Evolutionary conservation across 2,329 filamentous ascomycete species (phyloP).

Genomic region (Parascedosporium putredinis): DNA sequence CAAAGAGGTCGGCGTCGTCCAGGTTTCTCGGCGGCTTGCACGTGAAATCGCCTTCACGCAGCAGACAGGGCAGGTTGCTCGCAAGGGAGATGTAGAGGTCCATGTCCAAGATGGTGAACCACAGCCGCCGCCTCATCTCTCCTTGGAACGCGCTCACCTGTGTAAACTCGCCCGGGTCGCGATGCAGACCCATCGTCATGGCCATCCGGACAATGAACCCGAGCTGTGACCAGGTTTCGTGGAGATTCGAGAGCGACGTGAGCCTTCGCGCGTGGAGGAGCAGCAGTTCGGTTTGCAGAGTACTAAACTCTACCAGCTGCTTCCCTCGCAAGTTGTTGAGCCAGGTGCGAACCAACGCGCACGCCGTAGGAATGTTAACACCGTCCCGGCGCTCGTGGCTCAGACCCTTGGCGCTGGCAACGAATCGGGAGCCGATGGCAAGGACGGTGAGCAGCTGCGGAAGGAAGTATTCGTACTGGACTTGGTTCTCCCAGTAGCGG

Average conservation of each 20-base stretch:
- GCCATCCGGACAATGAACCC: constrained; percentile 45
- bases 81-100: constrained; percentile 44
- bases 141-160: constrained; percentile 39
- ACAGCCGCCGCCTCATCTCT: constrained; percentile 44
- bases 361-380: constrained; percentile 47
- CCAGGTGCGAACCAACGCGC: constrained; percentile 43
- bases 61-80: constrained; percentile 38
- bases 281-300: constrained; percentile 44
- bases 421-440: constrained; percentile 42
- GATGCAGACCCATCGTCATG: constrained; percentile 49
- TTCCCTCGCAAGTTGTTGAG: constrained; percentile 41
- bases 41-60: constrained; percentile 43
- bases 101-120: constrained; percentile 47
- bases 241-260: constrained; percentile 36
- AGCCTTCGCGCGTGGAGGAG: constrained; percentile 41
- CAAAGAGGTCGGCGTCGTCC: constrained; percentile 38
- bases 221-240: constrained; percentile 44
- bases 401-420: constrained; percentile 38
- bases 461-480: constrained; percentile 38
- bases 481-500: constrained; percentile 38
- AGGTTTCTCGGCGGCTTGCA: constrained; percentile 43
- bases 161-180: constrained; percentile 43
- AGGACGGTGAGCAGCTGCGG: constrained; percentile 42
- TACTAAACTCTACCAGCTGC: constrained; percentile 39
- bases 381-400: constrained; percentile 40